These are phyloP conservation scores for Pharnaceum exiguum DNA, from an alignment of 148 eudicot genomes.

Conservation along the genomic window DNA sequence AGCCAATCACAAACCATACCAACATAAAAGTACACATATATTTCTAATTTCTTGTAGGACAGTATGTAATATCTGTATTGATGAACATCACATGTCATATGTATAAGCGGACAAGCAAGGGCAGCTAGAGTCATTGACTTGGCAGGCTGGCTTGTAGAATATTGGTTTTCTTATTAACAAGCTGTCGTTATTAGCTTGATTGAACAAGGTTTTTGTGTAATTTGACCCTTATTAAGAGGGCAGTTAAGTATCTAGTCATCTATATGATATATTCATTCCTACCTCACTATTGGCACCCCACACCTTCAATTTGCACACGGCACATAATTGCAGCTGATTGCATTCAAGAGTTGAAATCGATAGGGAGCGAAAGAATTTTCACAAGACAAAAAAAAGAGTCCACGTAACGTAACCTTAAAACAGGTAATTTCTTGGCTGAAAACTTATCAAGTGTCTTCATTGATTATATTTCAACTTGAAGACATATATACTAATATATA, in stretches of 20 bases:
- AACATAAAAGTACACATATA: not conserved
- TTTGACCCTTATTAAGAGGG: not conserved
- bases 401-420: no score
- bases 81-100: constrained; percentile 21
- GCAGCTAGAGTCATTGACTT: constrained; percentile 18
- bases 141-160: constrained; percentile 10
- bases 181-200: not conserved
- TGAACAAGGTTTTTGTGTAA: not conserved
- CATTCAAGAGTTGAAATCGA: constrained; percentile 6
- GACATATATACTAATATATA: not conserved
- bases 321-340: not conserved
- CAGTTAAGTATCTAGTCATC: not conserved
- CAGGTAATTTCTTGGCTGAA: no score
- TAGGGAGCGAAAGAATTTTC: not conserved
- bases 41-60: not conserved
- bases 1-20: not conserved
- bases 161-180: not conserved
- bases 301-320: constrained; percentile 9
- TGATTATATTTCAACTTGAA: no score
- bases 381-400: not conserved
- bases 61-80: constrained; percentile 6
- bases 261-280: not conserved
- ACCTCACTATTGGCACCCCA: not conserved
- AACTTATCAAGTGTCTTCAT: no score
- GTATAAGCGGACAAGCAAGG: constrained; percentile 23